These are phyloP conservation scores for Leishmania amazonensis DNA, from an alignment of 208 protist genomes.

Conservation along the genomic window DNA sequence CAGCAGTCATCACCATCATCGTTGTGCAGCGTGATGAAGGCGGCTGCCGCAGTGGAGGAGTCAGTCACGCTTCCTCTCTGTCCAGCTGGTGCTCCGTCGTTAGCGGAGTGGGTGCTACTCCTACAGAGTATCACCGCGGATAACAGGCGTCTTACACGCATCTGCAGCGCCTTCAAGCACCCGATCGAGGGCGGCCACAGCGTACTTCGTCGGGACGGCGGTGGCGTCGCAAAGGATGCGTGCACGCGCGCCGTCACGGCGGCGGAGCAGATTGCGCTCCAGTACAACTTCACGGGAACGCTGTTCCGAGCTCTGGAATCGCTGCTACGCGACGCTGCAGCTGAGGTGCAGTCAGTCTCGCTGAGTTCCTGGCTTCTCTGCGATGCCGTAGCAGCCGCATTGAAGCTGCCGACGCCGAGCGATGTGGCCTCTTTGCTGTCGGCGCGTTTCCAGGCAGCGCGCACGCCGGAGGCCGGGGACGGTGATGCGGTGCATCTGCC, in stretches of 20 bases:
- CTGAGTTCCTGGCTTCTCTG: conserved; percentile 13
- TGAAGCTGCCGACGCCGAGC: conserved; percentile 17
- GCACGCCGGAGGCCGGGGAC: no score
- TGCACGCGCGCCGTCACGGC: conserved; percentile 46
- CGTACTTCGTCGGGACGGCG: not conserved
- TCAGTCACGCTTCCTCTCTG: conserved; percentile 26
- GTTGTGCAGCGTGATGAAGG: not conserved
- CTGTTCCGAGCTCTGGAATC: conserved; percentile 38
- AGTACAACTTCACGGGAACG: conserved; percentile 58
- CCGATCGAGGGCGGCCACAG: not conserved
- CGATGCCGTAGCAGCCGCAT: conserved; percentile 20
- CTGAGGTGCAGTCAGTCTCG: conserved; percentile 23
- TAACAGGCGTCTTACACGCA: conserved; percentile 44
- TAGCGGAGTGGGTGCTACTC: conserved; percentile 50
- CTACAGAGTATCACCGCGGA: conserved; percentile 39
- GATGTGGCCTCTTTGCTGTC: conserved; percentile 19
- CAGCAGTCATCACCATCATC: not conserved
- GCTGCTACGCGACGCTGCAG: conserved; percentile 23
- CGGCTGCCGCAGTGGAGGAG: not conserved
- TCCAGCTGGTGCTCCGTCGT: conserved; percentile 46
- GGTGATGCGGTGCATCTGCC: not conserved
- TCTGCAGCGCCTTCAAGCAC: conserved; percentile 23
- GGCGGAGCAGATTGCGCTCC: conserved; percentile 65
- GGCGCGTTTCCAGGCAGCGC: conserved; percentile 26
- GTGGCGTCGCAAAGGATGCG: conserved; percentile 45